Evolutionary conservation across 768 basidiomycete species (phyloP), one percentile per base, ranked within the genome.

Genomic region (Tricholoma matsutake): DNA sequence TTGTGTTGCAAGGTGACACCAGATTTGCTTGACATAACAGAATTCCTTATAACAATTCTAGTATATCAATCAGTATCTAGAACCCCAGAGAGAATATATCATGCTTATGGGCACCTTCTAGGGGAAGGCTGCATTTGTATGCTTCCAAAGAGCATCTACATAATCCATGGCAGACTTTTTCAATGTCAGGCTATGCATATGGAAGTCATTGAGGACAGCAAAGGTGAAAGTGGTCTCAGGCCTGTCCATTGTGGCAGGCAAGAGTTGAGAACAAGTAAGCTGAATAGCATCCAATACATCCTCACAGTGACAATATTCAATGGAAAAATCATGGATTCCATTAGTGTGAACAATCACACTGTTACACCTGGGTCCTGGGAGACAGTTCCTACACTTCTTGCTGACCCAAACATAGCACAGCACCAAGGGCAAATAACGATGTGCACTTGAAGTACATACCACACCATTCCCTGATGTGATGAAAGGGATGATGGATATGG

Each of bases 151-250:
- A n/a, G 67, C 59, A 32, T 59, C 52, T 34, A 66, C 45, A 53
- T 71, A 79, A 54, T 78, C 73, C 37, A 73, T 74, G 0, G 61
- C 60, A 0, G 71, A 69, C 4, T 69, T 62, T 59, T 79, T 79
- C 2, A 68, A 76, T 22, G 72, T 56, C 0, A 75, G 58, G 0
- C 63, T 69, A 31, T 73, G 68, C 2, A 69, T 6, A 20, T 78
- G 74, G 39, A 75, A 79, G 8, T 62, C 41, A 1, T 72, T 41
- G 49, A 73, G 63, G 1, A 67, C 14, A 6, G 56, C 55, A 20
- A 69, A 69, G 11, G 66, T 65, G 49, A 68, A 67, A 6, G 39
- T 62, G 0, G 65, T 68, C 34, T 60, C 54, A 5, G 67, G 68
- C 13, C 47, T 57, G 4, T 51, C 39, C 18, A 63, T 29, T 9